A percentile compares a stretch with the other conserved stretches of the same genome.
Conservation (phyloP, 83 land plant species). For the Diphasiastrum complanatum region DNA sequence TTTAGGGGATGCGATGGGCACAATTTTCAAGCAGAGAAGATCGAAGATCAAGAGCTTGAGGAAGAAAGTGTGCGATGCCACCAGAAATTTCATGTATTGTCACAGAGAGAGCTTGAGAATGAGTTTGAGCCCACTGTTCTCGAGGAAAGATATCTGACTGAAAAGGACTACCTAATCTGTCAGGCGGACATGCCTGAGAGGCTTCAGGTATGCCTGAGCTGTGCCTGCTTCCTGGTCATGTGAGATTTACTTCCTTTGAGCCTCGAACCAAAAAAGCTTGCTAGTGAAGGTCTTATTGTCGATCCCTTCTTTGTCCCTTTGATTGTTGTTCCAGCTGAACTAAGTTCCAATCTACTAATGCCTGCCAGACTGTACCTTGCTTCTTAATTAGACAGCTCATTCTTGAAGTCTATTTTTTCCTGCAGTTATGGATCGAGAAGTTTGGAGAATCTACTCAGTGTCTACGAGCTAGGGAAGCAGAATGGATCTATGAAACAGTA, state of each 20-base stretch:
- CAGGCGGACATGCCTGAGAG: conserved; percentile 71
- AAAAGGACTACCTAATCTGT: conserved; percentile 62
- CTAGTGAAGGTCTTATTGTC: too few relatives aligned
- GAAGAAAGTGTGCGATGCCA: conserved; percentile 35
- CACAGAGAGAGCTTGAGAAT: conserved; percentile 60
- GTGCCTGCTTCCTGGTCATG: too few relatives aligned
- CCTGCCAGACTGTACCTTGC: too few relatives aligned
- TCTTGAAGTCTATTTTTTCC: too few relatives aligned
- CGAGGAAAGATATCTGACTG: conserved; percentile 77
- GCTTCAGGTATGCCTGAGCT: conserved; percentile 23
- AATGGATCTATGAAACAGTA: conserved; percentile 66
- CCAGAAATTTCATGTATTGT: conserved; percentile 6
- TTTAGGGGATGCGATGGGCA: conserved; percentile 46
- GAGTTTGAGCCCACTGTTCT: conserved; percentile 86
- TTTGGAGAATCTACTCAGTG: conserved; percentile 44
- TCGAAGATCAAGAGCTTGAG: conserved; percentile 28
- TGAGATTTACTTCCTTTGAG: too few relatives aligned
- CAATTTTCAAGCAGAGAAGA: conserved; percentile 30
- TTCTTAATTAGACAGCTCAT: too few relatives aligned
- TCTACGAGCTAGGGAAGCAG: conserved; percentile 47
- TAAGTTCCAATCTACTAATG: too few relatives aligned
- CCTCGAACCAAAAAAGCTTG: too few relatives aligned
- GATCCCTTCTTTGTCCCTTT: too few relatives aligned
- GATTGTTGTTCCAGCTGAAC: too few relatives aligned
- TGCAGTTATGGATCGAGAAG: conserved; percentile 41